Evolutionary conservation across 352 stramenopile species (phyloP).

Genomic region (Aphanomyces invadans): DNA sequence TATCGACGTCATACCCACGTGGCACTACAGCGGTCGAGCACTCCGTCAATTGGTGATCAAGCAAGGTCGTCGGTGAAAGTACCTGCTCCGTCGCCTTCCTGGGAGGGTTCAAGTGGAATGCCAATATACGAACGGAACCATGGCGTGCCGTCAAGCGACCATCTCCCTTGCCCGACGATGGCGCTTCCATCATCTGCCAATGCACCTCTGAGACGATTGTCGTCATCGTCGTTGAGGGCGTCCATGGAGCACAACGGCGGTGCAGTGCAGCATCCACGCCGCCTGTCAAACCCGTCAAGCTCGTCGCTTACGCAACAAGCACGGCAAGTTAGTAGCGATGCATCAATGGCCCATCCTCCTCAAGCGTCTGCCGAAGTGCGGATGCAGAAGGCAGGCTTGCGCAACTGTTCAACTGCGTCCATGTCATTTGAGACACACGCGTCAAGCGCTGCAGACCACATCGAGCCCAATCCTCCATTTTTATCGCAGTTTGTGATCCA

Average conservation of each 20-base stretch:
- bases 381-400: too few relatives aligned
- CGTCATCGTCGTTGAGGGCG: not conserved
- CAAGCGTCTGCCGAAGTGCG: too few relatives aligned
- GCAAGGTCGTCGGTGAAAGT: not conserved
- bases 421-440: not conserved
- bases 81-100: not conserved
- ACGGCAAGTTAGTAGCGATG: not conserved
- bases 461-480: not conserved
- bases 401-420: not conserved
- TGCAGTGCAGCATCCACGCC: too few relatives aligned
- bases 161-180: too few relatives aligned
- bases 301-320: not conserved
- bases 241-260: too few relatives aligned
- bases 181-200: too few relatives aligned
- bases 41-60: not conserved
- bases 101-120: too few relatives aligned
- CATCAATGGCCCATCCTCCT: too few relatives aligned
- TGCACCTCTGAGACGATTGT: too few relatives aligned
- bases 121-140: too few relatives aligned
- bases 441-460: not conserved
- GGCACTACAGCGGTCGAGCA: not conserved
- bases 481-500: not conserved
- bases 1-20: not conserved
- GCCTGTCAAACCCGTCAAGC: not conserved
- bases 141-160: too few relatives aligned